These are phyloP conservation scores for Entomortierella parvispora DNA, from an alignment of 192 early-diverging fungal genomes.

Conservation along the genomic window DNA sequence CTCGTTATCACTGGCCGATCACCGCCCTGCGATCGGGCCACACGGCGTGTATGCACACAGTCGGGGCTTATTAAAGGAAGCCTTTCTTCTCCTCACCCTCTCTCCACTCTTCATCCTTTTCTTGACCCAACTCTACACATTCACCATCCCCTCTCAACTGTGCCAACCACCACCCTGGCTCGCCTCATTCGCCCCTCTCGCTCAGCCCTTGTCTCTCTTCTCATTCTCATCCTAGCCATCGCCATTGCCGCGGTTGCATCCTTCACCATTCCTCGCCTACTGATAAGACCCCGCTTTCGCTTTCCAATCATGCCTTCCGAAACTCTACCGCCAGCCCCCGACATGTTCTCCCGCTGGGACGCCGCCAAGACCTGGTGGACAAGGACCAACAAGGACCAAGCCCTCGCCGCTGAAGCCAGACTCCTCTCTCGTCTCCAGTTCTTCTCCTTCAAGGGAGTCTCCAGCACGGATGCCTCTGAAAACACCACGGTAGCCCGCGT, in stretches of 20 bases:
- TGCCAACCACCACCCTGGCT: no score
- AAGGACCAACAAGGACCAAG: constrained; percentile 33
- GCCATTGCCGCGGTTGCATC: background rate
- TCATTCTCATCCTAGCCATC: background rate
- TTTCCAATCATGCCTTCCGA: constrained; percentile 50
- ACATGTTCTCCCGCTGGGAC: constrained; percentile 44
- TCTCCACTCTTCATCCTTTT: background rate
- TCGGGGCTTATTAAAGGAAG: no score
- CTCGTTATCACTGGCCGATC: no score
- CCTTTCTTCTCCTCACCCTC: no score
- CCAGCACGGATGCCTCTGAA: constrained; percentile 22
- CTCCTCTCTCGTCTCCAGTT: constrained; percentile 65
- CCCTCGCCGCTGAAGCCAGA: constrained; percentile 62
- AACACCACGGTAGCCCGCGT: constrained; percentile 57
- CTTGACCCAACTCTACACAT: constrained; percentile 6
- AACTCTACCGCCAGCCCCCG: constrained; percentile 33
- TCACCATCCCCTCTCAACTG: constrained; percentile 1
- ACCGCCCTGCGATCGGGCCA: no score
- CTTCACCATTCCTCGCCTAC: constrained; percentile 43
- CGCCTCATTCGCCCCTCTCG: background rate
- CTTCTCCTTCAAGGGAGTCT: constrained; percentile 55
- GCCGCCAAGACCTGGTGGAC: constrained; percentile 49
- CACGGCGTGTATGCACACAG: no score
- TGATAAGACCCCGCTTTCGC: constrained; percentile 41
- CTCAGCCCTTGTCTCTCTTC: background rate